Evolutionary conservation across 2,329 filamentous ascomycete species (phyloP).

Genomic region (Arthrobotrys musiformis): DNA sequence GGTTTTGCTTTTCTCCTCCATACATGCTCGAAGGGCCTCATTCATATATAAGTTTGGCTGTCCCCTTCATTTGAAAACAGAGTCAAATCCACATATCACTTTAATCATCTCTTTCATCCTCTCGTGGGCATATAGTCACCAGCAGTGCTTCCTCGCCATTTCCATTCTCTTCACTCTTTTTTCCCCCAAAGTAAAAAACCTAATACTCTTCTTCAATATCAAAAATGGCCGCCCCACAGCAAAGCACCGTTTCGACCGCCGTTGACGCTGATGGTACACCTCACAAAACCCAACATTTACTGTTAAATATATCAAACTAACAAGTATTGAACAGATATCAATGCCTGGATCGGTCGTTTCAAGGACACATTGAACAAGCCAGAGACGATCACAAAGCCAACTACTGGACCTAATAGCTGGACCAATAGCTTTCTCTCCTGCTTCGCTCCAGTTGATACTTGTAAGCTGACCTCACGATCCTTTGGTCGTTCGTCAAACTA

Average conservation of each 20-base stretch:
- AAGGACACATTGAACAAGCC: slow-evolving; percentile 54
- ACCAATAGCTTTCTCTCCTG: slow-evolving; percentile 28
- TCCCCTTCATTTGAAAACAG: slow-evolving; percentile 20
- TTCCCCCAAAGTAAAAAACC: neutral
- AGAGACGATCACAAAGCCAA: slow-evolving; percentile 52
- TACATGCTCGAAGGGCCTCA: slow-evolving; percentile 47
- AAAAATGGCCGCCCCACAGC: slow-evolving; percentile 45
- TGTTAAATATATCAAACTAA: neutral
- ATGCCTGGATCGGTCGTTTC: slow-evolving; percentile 49
- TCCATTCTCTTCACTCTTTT: slow-evolving; percentile 47
- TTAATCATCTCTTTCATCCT: slow-evolving; percentile 43
- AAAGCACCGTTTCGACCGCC: slow-evolving; percentile 46
- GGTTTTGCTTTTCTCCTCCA: slow-evolving; percentile 24
- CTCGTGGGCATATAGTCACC: slow-evolving; percentile 9
- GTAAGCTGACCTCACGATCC: neutral
- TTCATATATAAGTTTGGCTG: slow-evolving; percentile 42
- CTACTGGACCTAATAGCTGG: slow-evolving; percentile 50
- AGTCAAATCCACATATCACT: slow-evolving; percentile 19
- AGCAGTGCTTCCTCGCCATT: neutral
- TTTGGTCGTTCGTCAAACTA: neutral
- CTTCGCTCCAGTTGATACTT: slow-evolving; percentile 49
- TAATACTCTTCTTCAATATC: slow-evolving; percentile 7
- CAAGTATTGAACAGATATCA: slow-evolving; percentile 30
- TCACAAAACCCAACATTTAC: neutral
- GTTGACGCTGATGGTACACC: slow-evolving; percentile 48